Percentiles rank a stretch among this genome's conserved stretches.
phyloP scores from a whole-genome alignment of 2,329 filamentous ascomycete species.

The Didymella pomorum region DNA sequence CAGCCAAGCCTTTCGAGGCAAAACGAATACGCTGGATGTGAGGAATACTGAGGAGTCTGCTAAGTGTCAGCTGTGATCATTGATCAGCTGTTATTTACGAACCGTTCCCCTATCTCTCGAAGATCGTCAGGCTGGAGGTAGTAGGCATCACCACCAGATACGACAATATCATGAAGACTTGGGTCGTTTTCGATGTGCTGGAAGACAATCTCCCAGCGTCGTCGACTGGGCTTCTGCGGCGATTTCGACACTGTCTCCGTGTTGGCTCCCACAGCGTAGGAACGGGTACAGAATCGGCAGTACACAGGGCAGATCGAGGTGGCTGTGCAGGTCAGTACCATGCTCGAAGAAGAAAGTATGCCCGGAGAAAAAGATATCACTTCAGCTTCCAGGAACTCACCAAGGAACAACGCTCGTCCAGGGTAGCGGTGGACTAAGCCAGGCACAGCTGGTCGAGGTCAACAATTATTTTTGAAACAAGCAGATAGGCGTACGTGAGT shows the following conservation, averaged over 20 bases:
- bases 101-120: constrained; percentile 60
- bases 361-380: neutral
- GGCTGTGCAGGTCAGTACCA: constrained; percentile 41
- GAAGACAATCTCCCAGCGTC: constrained; percentile 66
- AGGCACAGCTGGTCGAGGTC: constrained; percentile 52
- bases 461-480: neutral
- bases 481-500: constrained; percentile 53
- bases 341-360: neutral
- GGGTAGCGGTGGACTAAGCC: constrained; percentile 70
- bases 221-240: constrained; percentile 49
- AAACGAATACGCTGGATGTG: constrained; percentile 68
- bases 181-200: constrained; percentile 62
- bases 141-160: constrained; percentile 70
- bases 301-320: constrained; percentile 69
- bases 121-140: constrained; percentile 64
- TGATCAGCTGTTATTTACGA: neutral
- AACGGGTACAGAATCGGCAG: constrained; percentile 69
- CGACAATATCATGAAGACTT: constrained; percentile 65
- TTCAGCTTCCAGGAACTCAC: constrained; percentile 49
- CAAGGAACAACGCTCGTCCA: constrained; percentile 68
- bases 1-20: constrained; percentile 68
- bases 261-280: constrained; percentile 64
- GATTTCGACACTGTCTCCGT: constrained; percentile 60
- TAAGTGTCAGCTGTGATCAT: neutral
- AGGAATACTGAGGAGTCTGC: constrained; percentile 62